Base-by-base conservation (phyloP, 2,329 filamentous ascomycete species). In the Scleromitrula shiraiana region DNA sequence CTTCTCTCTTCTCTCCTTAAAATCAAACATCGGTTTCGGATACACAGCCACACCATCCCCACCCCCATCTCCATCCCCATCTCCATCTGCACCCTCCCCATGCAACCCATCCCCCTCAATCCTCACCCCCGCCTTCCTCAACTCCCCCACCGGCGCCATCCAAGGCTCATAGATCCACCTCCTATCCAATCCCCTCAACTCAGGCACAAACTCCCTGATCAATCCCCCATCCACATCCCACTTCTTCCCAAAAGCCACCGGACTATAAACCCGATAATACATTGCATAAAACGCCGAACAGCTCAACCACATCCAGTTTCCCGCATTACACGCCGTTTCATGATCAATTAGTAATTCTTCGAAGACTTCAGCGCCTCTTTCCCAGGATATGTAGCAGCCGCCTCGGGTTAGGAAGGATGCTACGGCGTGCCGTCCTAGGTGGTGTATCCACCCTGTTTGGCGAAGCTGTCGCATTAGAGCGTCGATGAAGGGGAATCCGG, bases 91-190 rank as follows among this genome's bases (percentile, higher is more conserved):
- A n/a, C 5, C 2, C 4, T 20, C 14, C 12, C 20, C 17, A 27
- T 10, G 2, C 27, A 7, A 12, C 23, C 14, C 9, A 14, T 27
- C 23, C 6, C 38, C 23, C 23, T 20, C 23, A 29, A 17, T 12
- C 24, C 38, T 29, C 24, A 26, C 22, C 27, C 15, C 77, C 49
- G 83, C 85, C 58, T 74, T 79, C 62, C 78, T 84, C 67, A 87
- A 80, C 49, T 88, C 84, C 17, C 66, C 66, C 32, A 82, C 72
- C 2, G 80, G 80, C 35, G 84, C 83, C 60, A 83, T 88, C 80
- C 83, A 86, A 5, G 85, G 85, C 69, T 90, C 85, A 56, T 88
- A 90, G 26, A 90, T 87, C 58, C 77, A 87, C 64, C 84, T 88
- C 45, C 74, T 73, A 12, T 81, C 72, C 53, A 83, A 71, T 0